phyloP scores from a whole-genome alignment of 2,329 filamentous ascomycete species.

The Colletotrichum tanaceti region DNA sequence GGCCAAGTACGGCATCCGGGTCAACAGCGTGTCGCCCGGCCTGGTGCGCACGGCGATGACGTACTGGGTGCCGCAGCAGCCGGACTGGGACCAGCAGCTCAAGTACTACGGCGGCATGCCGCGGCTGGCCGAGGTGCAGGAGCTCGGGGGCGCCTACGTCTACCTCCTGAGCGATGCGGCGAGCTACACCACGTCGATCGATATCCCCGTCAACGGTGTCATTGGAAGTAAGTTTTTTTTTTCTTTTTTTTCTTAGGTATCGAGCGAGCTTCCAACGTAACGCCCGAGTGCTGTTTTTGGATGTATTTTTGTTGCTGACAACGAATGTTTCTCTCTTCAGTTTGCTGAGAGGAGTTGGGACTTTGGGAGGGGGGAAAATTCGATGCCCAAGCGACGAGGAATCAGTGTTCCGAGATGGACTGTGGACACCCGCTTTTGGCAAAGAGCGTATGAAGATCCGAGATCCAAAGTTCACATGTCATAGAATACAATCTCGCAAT shows the following conservation, averaged over 20 bases:
- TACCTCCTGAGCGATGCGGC: conserved; percentile 66
- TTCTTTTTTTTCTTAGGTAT: no score
- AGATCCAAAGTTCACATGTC: no score
- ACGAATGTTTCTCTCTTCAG: neutral
- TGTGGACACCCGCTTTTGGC: no score
- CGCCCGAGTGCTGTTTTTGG: no score
- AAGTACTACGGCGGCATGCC: conserved; percentile 70
- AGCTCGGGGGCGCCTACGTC: conserved; percentile 67
- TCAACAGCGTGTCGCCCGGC: conserved; percentile 60
- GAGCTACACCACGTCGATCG: conserved; percentile 62
- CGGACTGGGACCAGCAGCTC: conserved; percentile 67
- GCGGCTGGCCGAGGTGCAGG: conserved; percentile 53
- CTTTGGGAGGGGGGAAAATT: no score
- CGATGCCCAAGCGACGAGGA: no score
- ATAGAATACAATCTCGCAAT: neutral
- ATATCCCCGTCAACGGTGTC: conserved; percentile 61
- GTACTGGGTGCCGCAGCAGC: conserved; percentile 61
- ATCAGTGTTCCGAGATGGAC: no score
- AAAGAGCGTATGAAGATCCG: no score
- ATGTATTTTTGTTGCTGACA: no score
- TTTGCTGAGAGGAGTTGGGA: neutral
- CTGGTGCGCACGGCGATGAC: conserved; percentile 59
- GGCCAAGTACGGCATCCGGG: conserved; percentile 57
- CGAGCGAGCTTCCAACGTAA: no score
- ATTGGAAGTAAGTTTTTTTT: conserved; percentile 45